Evolutionary conservation across 2,329 filamentous ascomycete species (phyloP).

Genomic region (Pezicula radicicola): DNA sequence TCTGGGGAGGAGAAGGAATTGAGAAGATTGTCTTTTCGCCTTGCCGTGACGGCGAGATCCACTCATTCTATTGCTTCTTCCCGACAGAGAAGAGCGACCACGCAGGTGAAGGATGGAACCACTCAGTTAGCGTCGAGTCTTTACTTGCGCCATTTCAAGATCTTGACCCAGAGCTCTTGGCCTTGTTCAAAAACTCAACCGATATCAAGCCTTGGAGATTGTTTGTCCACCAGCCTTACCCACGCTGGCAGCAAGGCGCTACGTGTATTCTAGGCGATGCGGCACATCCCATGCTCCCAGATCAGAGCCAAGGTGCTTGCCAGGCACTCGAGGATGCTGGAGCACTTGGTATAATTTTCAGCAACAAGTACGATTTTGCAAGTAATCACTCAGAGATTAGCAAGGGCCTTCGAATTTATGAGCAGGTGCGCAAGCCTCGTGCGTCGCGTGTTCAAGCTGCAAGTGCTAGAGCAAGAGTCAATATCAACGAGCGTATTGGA

Average conservation of each 20-base stretch:
- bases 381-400: constrained; percentile 39
- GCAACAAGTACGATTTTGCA: constrained; percentile 30
- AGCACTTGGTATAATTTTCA: constrained; percentile 34
- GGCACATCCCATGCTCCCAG: constrained; percentile 66
- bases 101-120: constrained; percentile 24
- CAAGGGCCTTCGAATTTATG: constrained; percentile 46
- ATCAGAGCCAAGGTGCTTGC: constrained; percentile 59
- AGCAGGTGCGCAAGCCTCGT: constrained; percentile 50
- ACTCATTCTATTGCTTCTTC: constrained; percentile 38
- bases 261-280: constrained; percentile 63
- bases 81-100: constrained; percentile 20
- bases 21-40: constrained; percentile 38
- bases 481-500: constrained; percentile 62
- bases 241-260: constrained; percentile 46
- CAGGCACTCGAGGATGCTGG: constrained; percentile 39
- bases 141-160: constrained; percentile 58
- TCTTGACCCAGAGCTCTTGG: constrained; percentile 41
- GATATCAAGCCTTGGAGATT: constrained; percentile 27
- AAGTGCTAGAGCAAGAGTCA: constrained; percentile 54
- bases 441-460: constrained; percentile 55
- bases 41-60: constrained; percentile 33
- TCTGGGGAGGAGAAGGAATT: constrained; percentile 34
- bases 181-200: constrained; percentile 21
- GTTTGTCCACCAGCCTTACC: constrained; percentile 52
- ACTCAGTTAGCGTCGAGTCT: constrained; percentile 45